Conservation (phyloP, 1,284 basidiomycete species). For the Microbotryum violaceum region DNA sequence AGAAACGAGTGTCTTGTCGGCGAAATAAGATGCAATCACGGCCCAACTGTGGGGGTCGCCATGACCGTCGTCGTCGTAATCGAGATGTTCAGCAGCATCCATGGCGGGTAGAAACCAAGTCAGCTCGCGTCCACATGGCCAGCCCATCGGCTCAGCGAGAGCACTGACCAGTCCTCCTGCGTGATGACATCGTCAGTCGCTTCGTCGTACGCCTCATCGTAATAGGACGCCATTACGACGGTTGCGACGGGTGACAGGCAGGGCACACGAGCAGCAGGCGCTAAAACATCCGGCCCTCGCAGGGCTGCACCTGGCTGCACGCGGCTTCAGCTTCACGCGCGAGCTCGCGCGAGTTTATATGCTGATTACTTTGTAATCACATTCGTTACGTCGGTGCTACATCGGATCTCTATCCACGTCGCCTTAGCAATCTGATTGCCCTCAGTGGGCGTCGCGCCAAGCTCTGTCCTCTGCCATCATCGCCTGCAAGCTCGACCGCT, state of each 20-base stretch:
- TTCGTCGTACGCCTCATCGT: not conserved
- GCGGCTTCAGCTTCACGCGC: not conserved
- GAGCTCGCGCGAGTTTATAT: not conserved
- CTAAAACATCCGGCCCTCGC: too few relatives aligned
- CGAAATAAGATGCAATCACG: slow-evolving; percentile 92
- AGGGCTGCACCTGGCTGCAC: too few relatives aligned
- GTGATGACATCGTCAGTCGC: slow-evolving; percentile 24
- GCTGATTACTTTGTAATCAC: too few relatives aligned
- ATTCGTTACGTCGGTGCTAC: too few relatives aligned
- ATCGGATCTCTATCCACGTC: too few relatives aligned
- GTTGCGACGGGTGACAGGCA: too few relatives aligned
- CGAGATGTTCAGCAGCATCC: not conserved
- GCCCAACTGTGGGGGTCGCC: slow-evolving; percentile 64
- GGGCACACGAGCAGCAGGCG: too few relatives aligned
- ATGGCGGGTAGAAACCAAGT: not conserved
- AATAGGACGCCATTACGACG: not conserved
- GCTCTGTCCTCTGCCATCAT: too few relatives aligned
- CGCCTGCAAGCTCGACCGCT: too few relatives aligned
- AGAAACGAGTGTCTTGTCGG: slow-evolving; percentile 92
- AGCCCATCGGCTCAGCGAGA: not conserved
- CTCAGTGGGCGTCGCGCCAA: too few relatives aligned
- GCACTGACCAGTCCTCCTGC: slow-evolving; percentile 28
- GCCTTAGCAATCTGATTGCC: too few relatives aligned
- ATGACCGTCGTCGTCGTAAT: not conserved
- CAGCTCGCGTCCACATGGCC: not conserved